Base-by-base conservation (phyloP, 2,329 filamentous ascomycete genomes). In the Diplodia mutila region DNA sequence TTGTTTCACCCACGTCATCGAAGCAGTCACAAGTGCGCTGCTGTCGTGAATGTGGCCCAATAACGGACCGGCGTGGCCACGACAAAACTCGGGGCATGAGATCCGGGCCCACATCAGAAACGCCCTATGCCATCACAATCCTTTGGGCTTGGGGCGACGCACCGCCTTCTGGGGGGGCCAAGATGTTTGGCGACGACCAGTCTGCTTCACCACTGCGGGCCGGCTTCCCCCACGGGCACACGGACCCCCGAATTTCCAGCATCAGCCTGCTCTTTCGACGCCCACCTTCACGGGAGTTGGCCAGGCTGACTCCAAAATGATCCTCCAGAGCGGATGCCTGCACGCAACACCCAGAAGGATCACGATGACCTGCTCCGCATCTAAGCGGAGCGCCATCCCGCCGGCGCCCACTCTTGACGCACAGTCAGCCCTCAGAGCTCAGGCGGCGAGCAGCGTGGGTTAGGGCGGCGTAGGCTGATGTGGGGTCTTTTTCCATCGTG, bases 1-100 rank as follows among this genome's bases (percentile, higher is more conserved):
- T 51, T 63, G 59, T 63, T 63, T 63, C 59, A 63, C 59, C 59
- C 59, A 63, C 59, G 59, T 63, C 59, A 63, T 51, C 21, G 14
- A 37, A 14, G 27, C 18, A 25, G 59, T 63, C 59, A 63, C 59
- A 63, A 49, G 59, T 37, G 18, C 23, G 46, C n/a, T n/a, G 29
- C 4, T 51, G 27, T 51, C 23, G 21, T 16, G 42, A 18, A 4
- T 16, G 6, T 25, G 59, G 46, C 27, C 59, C 59, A 63, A 51
- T 63, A 14, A 12, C 42, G 42, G 21, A 5, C 23, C 3, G 27
- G 23, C 25, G 5, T 12, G 34, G 54, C 54, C n/a, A 57, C 54
- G 55, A 59, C 55, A 49, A 51, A 23, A n/a, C n/a, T 49, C 42
- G 59, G 18, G n/a, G 59, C 42, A 51, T 61, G 59, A 61, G 59